A percentile compares a stretch with the other conserved stretches of the same genome.
Evolutionary conservation across 148 eudicot species (phyloP).

Genomic region (Cornus controversa): DNA sequence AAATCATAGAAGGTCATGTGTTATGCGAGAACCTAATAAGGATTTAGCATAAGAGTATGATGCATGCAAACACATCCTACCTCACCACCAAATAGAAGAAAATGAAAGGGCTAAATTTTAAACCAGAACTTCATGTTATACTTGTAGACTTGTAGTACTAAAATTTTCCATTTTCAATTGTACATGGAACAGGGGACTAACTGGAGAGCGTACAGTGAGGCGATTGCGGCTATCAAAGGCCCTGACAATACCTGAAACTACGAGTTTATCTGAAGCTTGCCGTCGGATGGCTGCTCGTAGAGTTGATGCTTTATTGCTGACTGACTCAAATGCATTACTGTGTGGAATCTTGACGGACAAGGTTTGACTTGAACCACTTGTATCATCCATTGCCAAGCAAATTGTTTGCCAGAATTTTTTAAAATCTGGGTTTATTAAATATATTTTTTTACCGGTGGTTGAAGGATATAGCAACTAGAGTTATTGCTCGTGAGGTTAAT

Average conservation of each 20-base stretch:
- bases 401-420: background rate
- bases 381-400: background rate
- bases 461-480: conserved; percentile 88
- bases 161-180: background rate
- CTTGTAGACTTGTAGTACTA: background rate
- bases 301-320: conserved; percentile 87
- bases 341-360: conserved; percentile 96
- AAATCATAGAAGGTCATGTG: background rate
- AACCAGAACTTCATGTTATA: background rate
- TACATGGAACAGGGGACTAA: conserved; percentile 60
- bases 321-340: conserved; percentile 90
- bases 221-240: conserved; percentile 87
- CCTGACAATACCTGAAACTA: conserved; percentile 86
- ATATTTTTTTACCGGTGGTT: conserved; percentile 6
- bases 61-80: background rate
- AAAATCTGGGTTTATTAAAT: background rate
- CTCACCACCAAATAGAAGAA: background rate
- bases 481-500: conserved; percentile 80
- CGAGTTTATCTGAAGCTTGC: conserved; percentile 87
- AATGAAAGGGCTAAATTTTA: background rate
- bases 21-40: background rate
- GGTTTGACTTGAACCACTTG: conserved; percentile 36
- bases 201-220: conserved; percentile 89
- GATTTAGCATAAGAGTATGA: background rate
- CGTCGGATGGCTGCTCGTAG: conserved; percentile 87